Conservation (phyloP, 108 stramenopile species). For the Skeletonema grethae region DNA sequence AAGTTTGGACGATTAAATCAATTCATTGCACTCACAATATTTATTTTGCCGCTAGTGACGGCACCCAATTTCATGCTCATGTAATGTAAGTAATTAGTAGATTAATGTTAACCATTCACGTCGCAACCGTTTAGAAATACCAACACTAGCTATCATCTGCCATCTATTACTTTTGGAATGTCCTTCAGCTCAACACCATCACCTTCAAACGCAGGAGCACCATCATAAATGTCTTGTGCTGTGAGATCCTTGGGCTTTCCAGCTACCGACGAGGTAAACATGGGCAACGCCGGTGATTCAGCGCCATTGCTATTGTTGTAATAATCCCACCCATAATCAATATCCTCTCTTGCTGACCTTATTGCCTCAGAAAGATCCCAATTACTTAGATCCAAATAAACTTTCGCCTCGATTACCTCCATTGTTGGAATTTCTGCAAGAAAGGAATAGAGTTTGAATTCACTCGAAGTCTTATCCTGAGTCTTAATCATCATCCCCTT, state of each 20-base stretch:
- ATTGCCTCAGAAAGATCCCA: slow-evolving; percentile 83
- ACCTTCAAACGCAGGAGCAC: slow-evolving; percentile 42
- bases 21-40: background rate
- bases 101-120: background rate
- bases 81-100: background rate
- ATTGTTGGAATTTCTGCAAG: slow-evolving; percentile 69
- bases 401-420: slow-evolving; percentile 67
- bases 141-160: background rate
- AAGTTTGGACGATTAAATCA: background rate
- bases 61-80: background rate
- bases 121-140: background rate
- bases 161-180: background rate
- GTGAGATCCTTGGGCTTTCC: slow-evolving; percentile 46
- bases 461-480: slow-evolving; percentile 79
- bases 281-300: slow-evolving; percentile 1
- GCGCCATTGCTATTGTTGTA: slow-evolving; percentile 2
- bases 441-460: slow-evolving; percentile 82
- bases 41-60: background rate
- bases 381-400: slow-evolving; percentile 73
- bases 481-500: slow-evolving; percentile 65
- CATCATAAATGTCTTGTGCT: slow-evolving; percentile 30
- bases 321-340: slow-evolving; percentile 70
- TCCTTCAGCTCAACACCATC: slow-evolving; percentile 49
- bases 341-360: slow-evolving; percentile 57
- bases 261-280: slow-evolving; percentile 8